Percentiles rank a stretch among this genome's conserved stretches.
phyloP scores from a whole-genome alignment of 148 eudicot species.

The Rhododendron griersonianum region DNA sequence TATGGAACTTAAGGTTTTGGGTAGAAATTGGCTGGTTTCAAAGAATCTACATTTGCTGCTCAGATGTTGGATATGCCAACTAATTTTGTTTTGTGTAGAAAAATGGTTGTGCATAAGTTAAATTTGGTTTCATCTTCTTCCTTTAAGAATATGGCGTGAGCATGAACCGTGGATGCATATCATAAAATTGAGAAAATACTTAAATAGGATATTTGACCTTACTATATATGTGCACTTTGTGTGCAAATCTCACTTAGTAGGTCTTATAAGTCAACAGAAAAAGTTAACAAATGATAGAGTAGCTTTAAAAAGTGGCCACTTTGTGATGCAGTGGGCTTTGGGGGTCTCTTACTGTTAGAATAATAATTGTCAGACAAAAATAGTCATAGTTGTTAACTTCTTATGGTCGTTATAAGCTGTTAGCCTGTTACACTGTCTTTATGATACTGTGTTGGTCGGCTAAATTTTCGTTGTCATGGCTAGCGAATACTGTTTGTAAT shows the following conservation, averaged over 20 bases:
- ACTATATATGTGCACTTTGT: not conserved
- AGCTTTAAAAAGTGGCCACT: not conserved
- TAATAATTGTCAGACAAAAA: not conserved
- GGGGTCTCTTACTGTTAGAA: not conserved
- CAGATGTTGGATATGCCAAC: not conserved
- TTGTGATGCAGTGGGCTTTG: not conserved
- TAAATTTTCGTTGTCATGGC: not conserved
- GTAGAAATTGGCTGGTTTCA: not conserved
- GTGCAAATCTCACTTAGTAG: not conserved
- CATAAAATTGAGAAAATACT: not conserved
- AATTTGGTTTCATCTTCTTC: not conserved
- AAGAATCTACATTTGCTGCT: not conserved
- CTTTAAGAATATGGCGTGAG: not conserved
- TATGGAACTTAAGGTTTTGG: not conserved
- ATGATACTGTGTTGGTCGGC: not conserved
- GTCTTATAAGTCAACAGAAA: not conserved
- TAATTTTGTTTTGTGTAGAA: not conserved
- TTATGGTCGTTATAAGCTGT: not conserved
- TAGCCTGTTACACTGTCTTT: not conserved
- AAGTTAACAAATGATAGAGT: not conserved
- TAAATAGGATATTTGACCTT: not conserved
- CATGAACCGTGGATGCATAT: not conserved
- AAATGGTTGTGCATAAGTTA: not conserved
- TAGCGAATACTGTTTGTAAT: not conserved
- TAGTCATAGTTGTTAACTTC: not conserved